These are phyloP conservation scores for Ogataea naganishii DNA, from an alignment of 805 yeast genomes.

Conservation along the genomic window DNA sequence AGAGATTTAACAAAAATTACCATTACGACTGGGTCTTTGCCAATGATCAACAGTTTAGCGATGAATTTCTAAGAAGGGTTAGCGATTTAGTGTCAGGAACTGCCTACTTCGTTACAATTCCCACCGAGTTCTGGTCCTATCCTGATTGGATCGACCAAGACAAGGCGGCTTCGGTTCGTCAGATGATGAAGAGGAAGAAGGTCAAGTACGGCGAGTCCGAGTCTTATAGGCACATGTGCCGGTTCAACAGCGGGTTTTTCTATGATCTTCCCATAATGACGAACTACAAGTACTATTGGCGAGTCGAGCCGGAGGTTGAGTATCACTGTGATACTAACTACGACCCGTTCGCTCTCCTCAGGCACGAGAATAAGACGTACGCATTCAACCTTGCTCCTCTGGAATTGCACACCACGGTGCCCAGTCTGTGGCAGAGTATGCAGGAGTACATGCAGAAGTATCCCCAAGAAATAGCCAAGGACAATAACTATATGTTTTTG, in stretches of 20 bases:
- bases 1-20: constrained; percentile 49
- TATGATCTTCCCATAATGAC: constrained; percentile 36
- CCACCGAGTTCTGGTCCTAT: constrained; percentile 54
- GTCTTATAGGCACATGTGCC: constrained; percentile 59
- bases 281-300: constrained; percentile 46
- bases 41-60: constrained; percentile 55
- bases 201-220: constrained; percentile 39
- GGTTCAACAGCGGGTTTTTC: constrained; percentile 62
- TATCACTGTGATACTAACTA: constrained; percentile 49
- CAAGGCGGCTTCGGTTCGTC: constrained; percentile 36
- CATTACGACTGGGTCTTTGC: constrained; percentile 72
- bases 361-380: constrained; percentile 34
- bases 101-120: constrained; percentile 50
- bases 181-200: constrained; percentile 31
- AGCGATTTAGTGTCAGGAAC: constrained; percentile 44
- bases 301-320: constrained; percentile 53
- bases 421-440: constrained; percentile 42
- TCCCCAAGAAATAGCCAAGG: constrained; percentile 37
- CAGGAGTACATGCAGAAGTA: constrained; percentile 32
- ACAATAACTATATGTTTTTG: constrained; percentile 39
- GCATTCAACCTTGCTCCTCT: constrained; percentile 44
- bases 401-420: constrained; percentile 44
- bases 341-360: constrained; percentile 40
- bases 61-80: constrained; percentile 42
- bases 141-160: constrained; percentile 57